Percentiles rank a stretch among this genome's conserved stretches.
Evolutionary conservation across 2,329 filamentous ascomycete species (phyloP).

Genomic region (Colletotrichum tabaci): DNA sequence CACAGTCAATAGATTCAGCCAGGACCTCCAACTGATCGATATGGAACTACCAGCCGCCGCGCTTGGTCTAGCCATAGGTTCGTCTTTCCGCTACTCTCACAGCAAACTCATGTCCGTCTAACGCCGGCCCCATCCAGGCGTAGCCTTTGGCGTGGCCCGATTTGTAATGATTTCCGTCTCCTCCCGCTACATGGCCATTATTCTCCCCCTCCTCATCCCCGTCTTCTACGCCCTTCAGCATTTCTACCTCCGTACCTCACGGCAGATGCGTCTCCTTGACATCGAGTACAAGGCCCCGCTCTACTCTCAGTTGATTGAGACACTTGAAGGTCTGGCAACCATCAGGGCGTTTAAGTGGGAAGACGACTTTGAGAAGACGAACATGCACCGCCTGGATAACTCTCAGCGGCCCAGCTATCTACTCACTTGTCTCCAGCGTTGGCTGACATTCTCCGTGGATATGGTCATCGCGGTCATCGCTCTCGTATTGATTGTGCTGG

Average conservation of each 20-base stretch:
- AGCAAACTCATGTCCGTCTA: not conserved
- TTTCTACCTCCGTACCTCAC: constrained; percentile 55
- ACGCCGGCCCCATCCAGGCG: not conserved
- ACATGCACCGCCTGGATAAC: constrained; percentile 59
- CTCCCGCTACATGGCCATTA: constrained; percentile 52
- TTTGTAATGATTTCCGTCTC: constrained; percentile 47
- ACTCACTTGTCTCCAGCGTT: constrained; percentile 65
- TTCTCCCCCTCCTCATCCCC: constrained; percentile 48
- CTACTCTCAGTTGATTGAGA: constrained; percentile 58
- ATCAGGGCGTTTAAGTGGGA: constrained; percentile 67
- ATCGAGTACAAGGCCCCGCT: constrained; percentile 55
- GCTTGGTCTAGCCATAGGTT: constrained; percentile 41
- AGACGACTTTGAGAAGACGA: constrained; percentile 54
- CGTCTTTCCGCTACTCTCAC: not conserved
- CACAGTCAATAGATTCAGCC: constrained; percentile 46
- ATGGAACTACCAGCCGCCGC: constrained; percentile 45
- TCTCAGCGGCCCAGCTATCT: constrained; percentile 68
- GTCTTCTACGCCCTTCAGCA: constrained; percentile 50
- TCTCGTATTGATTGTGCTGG: constrained; percentile 59
- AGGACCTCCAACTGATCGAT: constrained; percentile 45
- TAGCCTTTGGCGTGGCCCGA: constrained; percentile 28
- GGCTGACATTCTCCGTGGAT: constrained; percentile 65
- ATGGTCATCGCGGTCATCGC: constrained; percentile 61
- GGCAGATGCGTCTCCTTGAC: constrained; percentile 55
- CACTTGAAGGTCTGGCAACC: constrained; percentile 62